Evolutionary conservation across 78 protist species (phyloP), one percentile per base, ranked within the genome.

Genomic region (Planoprotostelium fungivorum): DNA sequence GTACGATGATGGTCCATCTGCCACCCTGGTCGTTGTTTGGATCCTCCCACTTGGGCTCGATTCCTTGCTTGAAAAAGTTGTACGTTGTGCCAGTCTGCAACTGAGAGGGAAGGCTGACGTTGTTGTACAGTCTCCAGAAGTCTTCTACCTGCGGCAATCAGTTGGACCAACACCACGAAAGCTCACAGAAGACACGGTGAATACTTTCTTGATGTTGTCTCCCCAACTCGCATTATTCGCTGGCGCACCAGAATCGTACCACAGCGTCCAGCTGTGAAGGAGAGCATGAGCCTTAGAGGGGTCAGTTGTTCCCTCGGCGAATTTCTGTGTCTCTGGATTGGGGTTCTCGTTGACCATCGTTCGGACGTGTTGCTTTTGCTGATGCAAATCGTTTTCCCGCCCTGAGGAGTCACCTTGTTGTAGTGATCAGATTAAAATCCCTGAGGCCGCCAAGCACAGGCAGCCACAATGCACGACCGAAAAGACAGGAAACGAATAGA

Each of bases 21-120:
- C 96, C 96, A 0, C 96, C 96, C 23, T 28, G 1, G 35, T 38
- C 87, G 92, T 94, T 94, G 89, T n/a, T 35, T 9, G 86, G 83
- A 84, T 94, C 94, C 83, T 94, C 96, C 96, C 96, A 94, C 88
- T 84, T 51, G 39, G 96, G 96, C 92, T 91, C 83, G 90, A 94
- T 88, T 38, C 94, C 94, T 5, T 83, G 36, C 73, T 89, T 91
- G 92, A 94, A 94, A 28, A 94, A 63, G 38, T 91, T 87, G 90
- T 93, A 93, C 37, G 73, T 93, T 38, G 87, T 63, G 38, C 95
- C 95, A 23, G 85, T 28, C 28, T 36, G 37, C 34, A 93, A 86
- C 0, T 63, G 35, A 34, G 93, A 89, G 5, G 94, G 89, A 23
- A 89, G 87, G 36, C 31, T 36, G 86, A 92, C 89, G 87, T 90